phyloP scores from a whole-genome alignment of 1,284 basidiomycete genomes.

The Microbotryum silenes-acaulis region DNA sequence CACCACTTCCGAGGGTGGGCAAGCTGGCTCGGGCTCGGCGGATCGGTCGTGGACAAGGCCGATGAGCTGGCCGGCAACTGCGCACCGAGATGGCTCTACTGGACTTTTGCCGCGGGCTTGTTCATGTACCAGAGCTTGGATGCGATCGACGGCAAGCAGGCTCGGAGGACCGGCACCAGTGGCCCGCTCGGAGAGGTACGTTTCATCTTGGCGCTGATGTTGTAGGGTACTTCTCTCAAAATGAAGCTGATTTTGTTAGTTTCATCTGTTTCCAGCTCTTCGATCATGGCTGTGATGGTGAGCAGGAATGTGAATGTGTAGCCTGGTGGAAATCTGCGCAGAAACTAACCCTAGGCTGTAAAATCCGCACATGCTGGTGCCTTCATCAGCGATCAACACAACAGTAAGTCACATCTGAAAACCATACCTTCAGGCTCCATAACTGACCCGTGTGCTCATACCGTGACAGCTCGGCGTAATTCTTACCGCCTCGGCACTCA shows the following conservation, averaged over 20 bases:
- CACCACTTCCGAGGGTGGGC: neutral
- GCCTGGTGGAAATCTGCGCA: slow-evolving; percentile 1
- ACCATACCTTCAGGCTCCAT: neutral
- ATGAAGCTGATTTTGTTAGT: neutral
- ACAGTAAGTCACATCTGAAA: slow-evolving; percentile 46
- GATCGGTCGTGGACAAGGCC: neutral
- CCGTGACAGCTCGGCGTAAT: slow-evolving; percentile 58
- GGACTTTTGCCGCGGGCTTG: slow-evolving; percentile 74
- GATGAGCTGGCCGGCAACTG: slow-evolving; percentile 47
- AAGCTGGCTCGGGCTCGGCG: slow-evolving; percentile 1
- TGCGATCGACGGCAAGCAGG: slow-evolving; percentile 76
- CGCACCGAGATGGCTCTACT: slow-evolving; percentile 75
- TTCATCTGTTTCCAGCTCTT: slow-evolving; percentile 57
- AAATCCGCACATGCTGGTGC: slow-evolving; percentile 41
- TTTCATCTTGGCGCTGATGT: no score
- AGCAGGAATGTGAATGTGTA: neutral
- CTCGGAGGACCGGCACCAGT: slow-evolving; percentile 87
- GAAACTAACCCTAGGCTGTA: neutral
- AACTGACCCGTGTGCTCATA: slow-evolving; percentile 41
- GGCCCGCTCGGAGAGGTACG: slow-evolving; percentile 52
- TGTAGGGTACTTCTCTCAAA: neutral
- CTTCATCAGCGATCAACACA: slow-evolving; percentile 87
- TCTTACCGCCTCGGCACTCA: slow-evolving; percentile 73
- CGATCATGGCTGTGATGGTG: slow-evolving; percentile 67
- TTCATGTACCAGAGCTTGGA: slow-evolving; percentile 90